Conservation (phyloP, 2,329 filamentous ascomycete genomes). For the Myriosclerotinia curreyana region DNA sequence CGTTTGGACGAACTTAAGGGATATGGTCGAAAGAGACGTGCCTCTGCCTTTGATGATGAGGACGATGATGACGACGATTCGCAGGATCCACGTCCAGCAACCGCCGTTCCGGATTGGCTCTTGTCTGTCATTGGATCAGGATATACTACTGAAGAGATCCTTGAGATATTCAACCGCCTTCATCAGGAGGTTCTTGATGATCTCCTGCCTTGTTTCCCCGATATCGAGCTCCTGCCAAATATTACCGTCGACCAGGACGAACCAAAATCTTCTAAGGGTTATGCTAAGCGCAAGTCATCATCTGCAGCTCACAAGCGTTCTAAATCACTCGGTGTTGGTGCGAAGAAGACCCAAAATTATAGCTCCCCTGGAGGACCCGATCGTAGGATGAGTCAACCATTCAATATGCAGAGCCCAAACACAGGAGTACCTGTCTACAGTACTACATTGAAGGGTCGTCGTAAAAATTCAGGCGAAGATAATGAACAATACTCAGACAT, state of each 20-base stretch:
- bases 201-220: slow-evolving; percentile 41
- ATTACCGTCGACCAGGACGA: slow-evolving; percentile 36
- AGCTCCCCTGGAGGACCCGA: slow-evolving; percentile 23
- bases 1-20: slow-evolving; percentile 47
- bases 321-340: slow-evolving; percentile 35
- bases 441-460: slow-evolving; percentile 31
- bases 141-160: slow-evolving; percentile 40
- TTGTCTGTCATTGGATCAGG: slow-evolving; percentile 37
- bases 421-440: slow-evolving; percentile 20
- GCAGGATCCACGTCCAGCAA: slow-evolving; percentile 30
- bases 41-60: slow-evolving; percentile 30
- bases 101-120: slow-evolving; percentile 40
- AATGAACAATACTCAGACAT: not conserved
- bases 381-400: slow-evolving; percentile 28
- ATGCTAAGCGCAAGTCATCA: slow-evolving; percentile 29
- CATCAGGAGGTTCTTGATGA: slow-evolving; percentile 40
- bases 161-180: slow-evolving; percentile 41
- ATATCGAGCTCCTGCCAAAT: slow-evolving; percentile 44
- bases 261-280: slow-evolving; percentile 36
- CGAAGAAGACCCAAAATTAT: not conserved
- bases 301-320: slow-evolving; percentile 35
- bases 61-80: slow-evolving; percentile 32
- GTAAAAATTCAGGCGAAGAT: slow-evolving; percentile 23
- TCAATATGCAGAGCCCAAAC: slow-evolving; percentile 11
- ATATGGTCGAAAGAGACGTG: slow-evolving; percentile 33